Base-by-base conservation (phyloP, 257 asterid genomes). In the Solanum chiquidenum region DNA sequence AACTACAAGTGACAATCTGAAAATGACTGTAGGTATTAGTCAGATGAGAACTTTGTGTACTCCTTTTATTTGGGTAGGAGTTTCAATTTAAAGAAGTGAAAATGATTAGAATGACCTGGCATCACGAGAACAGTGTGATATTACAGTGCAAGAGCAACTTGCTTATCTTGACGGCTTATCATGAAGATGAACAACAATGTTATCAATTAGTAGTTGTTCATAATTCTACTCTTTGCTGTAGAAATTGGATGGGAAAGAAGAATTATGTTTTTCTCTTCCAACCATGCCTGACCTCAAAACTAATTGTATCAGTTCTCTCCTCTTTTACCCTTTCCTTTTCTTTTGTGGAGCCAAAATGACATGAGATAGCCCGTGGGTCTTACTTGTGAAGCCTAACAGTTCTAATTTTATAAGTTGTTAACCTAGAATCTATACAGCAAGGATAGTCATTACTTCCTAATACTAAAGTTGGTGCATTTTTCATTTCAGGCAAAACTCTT, bases 401-500 rank as follows among this genome's bases (percentile, higher is more conserved):
- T 46, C 18, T 80, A 46, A 80, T 46, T 29, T 46, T 31, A 9
- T 80, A 80, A 49, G 85, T 46, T 46, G 27, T 46, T 80, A 27
- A 3, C 29, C 69, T 80, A 80, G 42, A 80, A 80, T 7, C 37
- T 46, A 49, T 46, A 80, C 68, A 2, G 5, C 40, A 29, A 29
- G 40, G 85, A 80, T 9, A 80, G 68, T 49, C 38, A 44, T 44
- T 27, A 79, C 38, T 46, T 80, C 68, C 85, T 80, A 29, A 80
- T 80, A 46, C 68, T 16, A 29, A 12, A 29, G 58, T 44, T 80
- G 85, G 85, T 10, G 42, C 38, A 25, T 27, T 79, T 44, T 73
- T 27, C 62, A 79, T 87, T 90, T 88, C 94, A 97, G 99, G 92
- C 98, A 14, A 96, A 95, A 92, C 98, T 96, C 87, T 90, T 96